Evolutionary conservation across 1,139 yeast genomes (phyloP).

Genomic region (Debaryomyces coudertii): DNA sequence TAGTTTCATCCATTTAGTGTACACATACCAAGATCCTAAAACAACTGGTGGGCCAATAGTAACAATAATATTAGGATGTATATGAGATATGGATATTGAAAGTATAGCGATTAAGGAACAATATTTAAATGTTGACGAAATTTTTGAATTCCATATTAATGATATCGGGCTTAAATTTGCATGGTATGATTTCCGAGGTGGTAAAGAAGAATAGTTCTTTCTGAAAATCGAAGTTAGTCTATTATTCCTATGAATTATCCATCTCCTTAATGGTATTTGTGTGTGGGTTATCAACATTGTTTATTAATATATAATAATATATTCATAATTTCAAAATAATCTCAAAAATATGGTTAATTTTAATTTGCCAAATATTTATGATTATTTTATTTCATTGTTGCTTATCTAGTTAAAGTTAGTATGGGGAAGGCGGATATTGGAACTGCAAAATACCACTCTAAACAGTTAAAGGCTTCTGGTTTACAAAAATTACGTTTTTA

Average conservation of each 20-base stretch:
- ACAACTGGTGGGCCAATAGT: constrained; percentile 44
- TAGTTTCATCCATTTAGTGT: constrained; percentile 20
- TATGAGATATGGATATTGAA: constrained; percentile 36
- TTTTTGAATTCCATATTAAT: constrained; percentile 30
- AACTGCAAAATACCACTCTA: constrained; percentile 79
- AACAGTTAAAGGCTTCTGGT: constrained; percentile 80
- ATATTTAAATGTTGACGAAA: constrained; percentile 35
- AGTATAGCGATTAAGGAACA: constrained; percentile 30
- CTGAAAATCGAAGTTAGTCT: background rate
- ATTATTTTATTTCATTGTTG: background rate
- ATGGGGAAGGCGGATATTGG: constrained; percentile 66
- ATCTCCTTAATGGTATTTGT: constrained; percentile 5
- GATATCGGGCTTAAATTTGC: constrained; percentile 29
- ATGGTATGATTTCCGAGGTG: constrained; percentile 38
- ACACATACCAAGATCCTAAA: constrained; percentile 30
- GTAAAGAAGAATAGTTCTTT: constrained; percentile 15
- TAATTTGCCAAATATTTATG: constrained; percentile 2
- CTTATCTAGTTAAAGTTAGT: background rate
- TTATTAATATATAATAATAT: background rate
- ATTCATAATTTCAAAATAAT: constrained; percentile 1
- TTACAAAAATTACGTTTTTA: constrained; percentile 83
- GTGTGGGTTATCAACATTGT: constrained; percentile 6
- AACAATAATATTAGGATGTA: constrained; percentile 39
- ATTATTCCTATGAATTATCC: background rate
- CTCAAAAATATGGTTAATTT: constrained; percentile 1